A percentile compares a stretch with the other conserved stretches of the same genome.
Conservation (phyloP, 2,329 filamentous ascomycete species). For the Aspergillus ruber region DNA sequence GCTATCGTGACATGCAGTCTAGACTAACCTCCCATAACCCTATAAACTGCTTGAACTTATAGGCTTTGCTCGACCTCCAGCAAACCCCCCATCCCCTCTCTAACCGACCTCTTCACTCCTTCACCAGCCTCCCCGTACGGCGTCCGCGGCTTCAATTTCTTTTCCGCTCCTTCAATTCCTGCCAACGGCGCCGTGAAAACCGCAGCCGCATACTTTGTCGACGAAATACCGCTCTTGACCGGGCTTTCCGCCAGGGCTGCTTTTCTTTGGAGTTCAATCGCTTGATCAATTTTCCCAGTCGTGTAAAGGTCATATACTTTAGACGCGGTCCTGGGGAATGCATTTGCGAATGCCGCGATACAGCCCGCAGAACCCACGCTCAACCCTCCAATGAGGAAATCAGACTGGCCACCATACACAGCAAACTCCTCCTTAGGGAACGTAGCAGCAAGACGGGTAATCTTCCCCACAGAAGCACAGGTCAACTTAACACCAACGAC, state of each 20-base stretch:
- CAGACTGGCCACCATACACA: conserved; percentile 63
- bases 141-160: conserved; percentile 52
- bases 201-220: conserved; percentile 60
- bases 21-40: neutral
- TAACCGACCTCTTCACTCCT: conserved; percentile 36
- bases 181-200: conserved; percentile 54
- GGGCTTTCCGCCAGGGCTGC: conserved; percentile 60
- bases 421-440: conserved; percentile 54
- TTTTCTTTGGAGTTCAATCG: conserved; percentile 53
- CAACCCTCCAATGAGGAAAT: conserved; percentile 58
- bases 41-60: neutral
- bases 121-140: conserved; percentile 51
- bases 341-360: conserved; percentile 52
- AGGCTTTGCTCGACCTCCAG: neutral
- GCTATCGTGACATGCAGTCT: too few relatives aligned
- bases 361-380: conserved; percentile 49
- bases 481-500: conserved; percentile 60
- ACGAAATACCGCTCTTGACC: conserved; percentile 60
- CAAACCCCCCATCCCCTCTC: conserved; percentile 17
- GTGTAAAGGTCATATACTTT: conserved; percentile 56
- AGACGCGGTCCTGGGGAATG: conserved; percentile 51
- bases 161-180: conserved; percentile 53
- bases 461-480: conserved; percentile 56
- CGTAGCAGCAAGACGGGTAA: conserved; percentile 48
- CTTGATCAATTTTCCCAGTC: conserved; percentile 51